These are phyloP conservation scores for Yarrowia porcina DNA, from an alignment of 805 yeast species.

Conservation along the genomic window DNA sequence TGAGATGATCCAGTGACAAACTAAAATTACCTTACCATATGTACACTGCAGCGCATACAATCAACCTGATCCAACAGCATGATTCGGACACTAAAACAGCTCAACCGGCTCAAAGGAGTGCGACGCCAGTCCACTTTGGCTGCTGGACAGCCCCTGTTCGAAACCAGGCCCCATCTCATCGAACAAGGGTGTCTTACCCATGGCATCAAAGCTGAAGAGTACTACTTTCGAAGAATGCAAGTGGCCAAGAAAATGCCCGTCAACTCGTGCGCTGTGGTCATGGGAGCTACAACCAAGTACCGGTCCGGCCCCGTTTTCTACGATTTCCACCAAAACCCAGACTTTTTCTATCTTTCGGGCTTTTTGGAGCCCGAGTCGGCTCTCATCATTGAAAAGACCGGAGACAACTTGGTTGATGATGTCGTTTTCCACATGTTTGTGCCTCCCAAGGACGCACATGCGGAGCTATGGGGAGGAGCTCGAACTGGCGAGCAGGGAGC, in stretches of 20 bases:
- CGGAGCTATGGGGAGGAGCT: slow-evolving; percentile 94
- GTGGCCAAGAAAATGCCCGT: slow-evolving; percentile 58
- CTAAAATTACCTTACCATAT: too few species aligned
- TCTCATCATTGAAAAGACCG: slow-evolving; percentile 51
- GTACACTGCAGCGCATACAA: too few species aligned
- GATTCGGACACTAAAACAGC: neutral
- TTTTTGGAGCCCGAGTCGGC: slow-evolving; percentile 85
- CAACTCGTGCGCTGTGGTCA: slow-evolving; percentile 66
- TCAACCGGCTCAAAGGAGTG: neutral
- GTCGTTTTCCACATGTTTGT: slow-evolving; percentile 49
- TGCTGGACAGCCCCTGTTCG: slow-evolving; percentile 88
- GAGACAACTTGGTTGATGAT: slow-evolving; percentile 39
- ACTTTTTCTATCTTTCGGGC: slow-evolving; percentile 82
- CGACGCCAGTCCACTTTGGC: slow-evolving; percentile 1
- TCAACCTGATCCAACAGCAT: too few species aligned
- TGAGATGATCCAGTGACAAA: too few species aligned
- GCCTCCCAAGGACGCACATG: slow-evolving; percentile 71
- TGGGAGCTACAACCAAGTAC: slow-evolving; percentile 68
- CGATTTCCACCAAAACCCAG: slow-evolving; percentile 88
- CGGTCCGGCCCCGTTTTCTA: slow-evolving; percentile 91
- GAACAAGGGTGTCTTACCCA: slow-evolving; percentile 80
- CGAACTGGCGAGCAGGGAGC: slow-evolving; percentile 86
- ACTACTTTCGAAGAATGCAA: slow-evolving; percentile 63
- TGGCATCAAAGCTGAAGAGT: slow-evolving; percentile 81
- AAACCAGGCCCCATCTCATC: slow-evolving; percentile 76